Conservation (phyloP, 805 yeast species). For the Candida fluviatilis region DNA sequence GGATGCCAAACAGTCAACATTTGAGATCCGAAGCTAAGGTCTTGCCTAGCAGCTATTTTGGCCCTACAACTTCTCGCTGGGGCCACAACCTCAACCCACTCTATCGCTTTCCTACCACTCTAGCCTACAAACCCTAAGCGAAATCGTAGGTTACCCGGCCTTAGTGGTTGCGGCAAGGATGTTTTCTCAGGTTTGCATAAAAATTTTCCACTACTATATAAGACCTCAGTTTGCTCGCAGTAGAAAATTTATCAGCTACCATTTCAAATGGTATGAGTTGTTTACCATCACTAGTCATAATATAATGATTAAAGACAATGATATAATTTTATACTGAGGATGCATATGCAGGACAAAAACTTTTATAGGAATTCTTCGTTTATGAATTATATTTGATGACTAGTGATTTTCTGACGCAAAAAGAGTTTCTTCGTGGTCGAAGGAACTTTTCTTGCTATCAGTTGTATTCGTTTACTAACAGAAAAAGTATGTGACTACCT, state of each 20-base stretch:
- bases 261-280: constrained; percentile 5
- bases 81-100: no score
- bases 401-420: not conserved
- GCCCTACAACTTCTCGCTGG: no score
- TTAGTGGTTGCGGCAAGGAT: not conserved
- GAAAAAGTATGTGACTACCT: constrained; percentile 1
- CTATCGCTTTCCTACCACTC: no score
- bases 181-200: no score
- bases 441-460: not conserved
- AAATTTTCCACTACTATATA: not conserved
- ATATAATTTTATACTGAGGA: constrained; percentile 51
- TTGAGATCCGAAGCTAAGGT: no score
- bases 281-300: not conserved
- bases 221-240: not conserved
- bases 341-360: constrained; percentile 71
- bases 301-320: constrained; percentile 23
- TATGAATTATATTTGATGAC: constrained; percentile 42
- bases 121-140: not conserved
- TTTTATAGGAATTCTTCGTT: constrained; percentile 76
- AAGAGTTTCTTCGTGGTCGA: no score
- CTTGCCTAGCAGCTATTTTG: no score
- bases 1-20: no score
- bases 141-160: not conserved
- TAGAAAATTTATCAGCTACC: not conserved
- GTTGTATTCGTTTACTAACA: not conserved